Base-by-base conservation (phyloP, 2,329 filamentous ascomycete genomes). In the Phyllachora maydis region DNA sequence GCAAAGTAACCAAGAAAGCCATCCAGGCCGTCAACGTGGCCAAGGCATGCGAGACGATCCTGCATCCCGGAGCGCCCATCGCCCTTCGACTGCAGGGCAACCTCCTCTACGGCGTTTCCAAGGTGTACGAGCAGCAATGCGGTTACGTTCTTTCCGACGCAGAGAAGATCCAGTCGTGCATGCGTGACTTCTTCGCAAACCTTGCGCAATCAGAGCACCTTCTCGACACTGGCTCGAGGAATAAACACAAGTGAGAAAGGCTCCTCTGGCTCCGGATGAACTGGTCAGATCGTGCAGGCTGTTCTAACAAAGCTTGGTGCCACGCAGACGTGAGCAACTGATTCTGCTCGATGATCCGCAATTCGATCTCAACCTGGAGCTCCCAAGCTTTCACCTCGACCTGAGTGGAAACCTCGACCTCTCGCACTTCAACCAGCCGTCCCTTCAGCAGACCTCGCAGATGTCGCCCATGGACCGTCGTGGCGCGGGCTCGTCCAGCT, bases 1-100 rank as follows among this genome's bases (percentile, higher is more conserved):
- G 68, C 35, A 81, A 70, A 37, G 56, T 98, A 35, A 78, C 72
- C 6, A 68, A 76, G 23, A 92, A 88, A 43, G 74, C 78, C 6
- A 91, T 98, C 28, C 67, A 85, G 28, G 69, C 79, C 10, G 88
- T 98, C 34, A 64, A 95, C 38, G 71, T 98, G 14, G 60, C 68
- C 17, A 82, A 76, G 40, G 83, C 88, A 27, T 93, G 85, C 45
- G 61, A 73, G 32, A 88, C 74, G n/a, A 92, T 98, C 41, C 65
- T 78, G 18, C 61, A 78, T 6, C 77, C 36, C 0, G 77, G 73
- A 5, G 79, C 77, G 2, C 88, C 88, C 3, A 73, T 98, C 50
- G 85, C 88, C 4, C 49, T 98, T 32, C 72, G 88, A 17, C 62
- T 98, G 12, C 85, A 95, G 41, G 76, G 82, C 10, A 93, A 73